Conservation (phyloP, 768 basidiomycete species). For the Gloeostereum incarnatum region DNA sequence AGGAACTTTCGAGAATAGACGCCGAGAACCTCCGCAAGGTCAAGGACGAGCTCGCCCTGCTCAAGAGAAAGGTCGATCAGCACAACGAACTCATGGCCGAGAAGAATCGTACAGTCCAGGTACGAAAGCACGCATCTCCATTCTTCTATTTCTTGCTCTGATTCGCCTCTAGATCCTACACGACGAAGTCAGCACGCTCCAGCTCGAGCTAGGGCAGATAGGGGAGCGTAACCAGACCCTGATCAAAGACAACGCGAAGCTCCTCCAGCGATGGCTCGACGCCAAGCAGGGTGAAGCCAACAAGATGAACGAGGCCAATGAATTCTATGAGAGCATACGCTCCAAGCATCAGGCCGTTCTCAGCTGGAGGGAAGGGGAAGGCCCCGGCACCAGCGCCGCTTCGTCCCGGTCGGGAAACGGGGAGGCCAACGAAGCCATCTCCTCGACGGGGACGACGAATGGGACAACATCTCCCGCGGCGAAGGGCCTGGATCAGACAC, state of each 20-base stretch:
- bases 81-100: slow-evolving; percentile 80
- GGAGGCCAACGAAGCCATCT: slow-evolving; percentile 39
- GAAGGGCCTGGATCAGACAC: slow-evolving; percentile 73
- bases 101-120: slow-evolving; percentile 87
- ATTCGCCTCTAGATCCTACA: slow-evolving; percentile 61
- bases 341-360: slow-evolving; percentile 56
- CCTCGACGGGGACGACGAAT: slow-evolving; percentile 50
- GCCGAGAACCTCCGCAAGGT: slow-evolving; percentile 72
- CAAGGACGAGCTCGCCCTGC: slow-evolving; percentile 61
- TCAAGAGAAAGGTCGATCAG: slow-evolving; percentile 73
- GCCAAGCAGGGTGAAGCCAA: slow-evolving; percentile 89
- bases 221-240: slow-evolving; percentile 83
- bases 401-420: slow-evolving; percentile 62
- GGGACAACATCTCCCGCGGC: slow-evolving; percentile 61
- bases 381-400: slow-evolving; percentile 12
- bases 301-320: slow-evolving; percentile 90
- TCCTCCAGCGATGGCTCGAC: slow-evolving; percentile 95
- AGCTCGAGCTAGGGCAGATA: slow-evolving; percentile 85
- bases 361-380: slow-evolving; percentile 42
- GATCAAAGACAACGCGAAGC: slow-evolving; percentile 86
- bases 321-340: slow-evolving; percentile 84
- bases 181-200: slow-evolving; percentile 89
- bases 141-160: slow-evolving; percentile 7
- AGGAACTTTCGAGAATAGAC: slow-evolving; percentile 77
- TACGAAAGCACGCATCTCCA: slow-evolving; percentile 23